phyloP scores from a whole-genome alignment of 2,329 filamentous ascomycete species.

The Diaporthe eres region DNA sequence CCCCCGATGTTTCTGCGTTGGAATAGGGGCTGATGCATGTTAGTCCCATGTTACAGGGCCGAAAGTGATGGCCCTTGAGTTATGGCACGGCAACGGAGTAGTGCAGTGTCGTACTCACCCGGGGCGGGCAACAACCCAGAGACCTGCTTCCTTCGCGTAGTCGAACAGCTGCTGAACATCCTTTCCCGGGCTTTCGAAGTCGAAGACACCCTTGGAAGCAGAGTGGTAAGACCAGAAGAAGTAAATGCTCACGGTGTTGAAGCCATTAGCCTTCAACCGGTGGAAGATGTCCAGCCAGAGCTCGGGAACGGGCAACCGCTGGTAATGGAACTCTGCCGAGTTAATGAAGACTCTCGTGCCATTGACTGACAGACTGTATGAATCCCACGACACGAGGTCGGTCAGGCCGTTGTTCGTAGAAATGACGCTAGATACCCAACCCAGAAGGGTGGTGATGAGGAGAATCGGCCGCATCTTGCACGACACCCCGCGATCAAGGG shows the following conservation, averaged over 20 bases:
- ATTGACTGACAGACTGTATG: constrained; percentile 64
- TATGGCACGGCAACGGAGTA: constrained; percentile 17
- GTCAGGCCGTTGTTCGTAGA: constrained; percentile 58
- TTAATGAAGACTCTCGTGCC: constrained; percentile 49
- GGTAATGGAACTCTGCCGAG: constrained; percentile 67
- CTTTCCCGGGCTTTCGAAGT: constrained; percentile 65
- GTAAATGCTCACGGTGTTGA: constrained; percentile 65
- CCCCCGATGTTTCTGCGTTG: constrained; percentile 62
- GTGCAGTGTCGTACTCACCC: constrained; percentile 63
- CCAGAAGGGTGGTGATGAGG: constrained; percentile 34
- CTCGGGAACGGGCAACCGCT: constrained; percentile 66
- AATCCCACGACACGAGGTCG: constrained; percentile 64
- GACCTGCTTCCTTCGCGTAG: constrained; percentile 63
- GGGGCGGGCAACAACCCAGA: constrained; percentile 65
- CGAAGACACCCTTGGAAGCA: constrained; percentile 58
- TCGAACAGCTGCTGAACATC: constrained; percentile 65
- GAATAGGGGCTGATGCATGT: constrained; percentile 33
- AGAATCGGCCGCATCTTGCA: constrained; percentile 38
- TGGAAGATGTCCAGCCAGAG: constrained; percentile 68
- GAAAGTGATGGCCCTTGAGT: not conserved
- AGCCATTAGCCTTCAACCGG: constrained; percentile 66
- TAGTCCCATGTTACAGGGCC: not conserved
- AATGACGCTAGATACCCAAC: constrained; percentile 43
- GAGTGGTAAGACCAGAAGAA: constrained; percentile 67
- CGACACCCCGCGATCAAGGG: not conserved